Base-by-base conservation (phyloP, 345 rosid genomes). In the Lepidium sativum region DNA sequence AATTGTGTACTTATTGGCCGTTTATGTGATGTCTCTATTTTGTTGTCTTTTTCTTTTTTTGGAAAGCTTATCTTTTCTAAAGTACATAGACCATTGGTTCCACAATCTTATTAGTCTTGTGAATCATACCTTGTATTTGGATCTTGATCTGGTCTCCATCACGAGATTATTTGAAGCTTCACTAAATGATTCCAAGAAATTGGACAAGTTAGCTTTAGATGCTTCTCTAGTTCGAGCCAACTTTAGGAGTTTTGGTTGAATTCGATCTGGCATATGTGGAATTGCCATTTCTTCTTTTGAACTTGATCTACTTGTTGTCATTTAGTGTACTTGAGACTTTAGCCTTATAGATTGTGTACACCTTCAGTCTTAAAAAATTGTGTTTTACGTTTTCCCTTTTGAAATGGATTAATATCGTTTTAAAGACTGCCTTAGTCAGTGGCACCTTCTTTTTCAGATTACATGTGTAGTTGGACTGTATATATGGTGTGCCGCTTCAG, bases 401-500 rank as follows among this genome's bases (percentile, higher is more conserved):
- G 53, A 34, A 1, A 61, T 45, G 34, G 29, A 7, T 64, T 55
- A 50, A 43, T 47, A 48, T 63, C 6, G 3, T 47, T 31, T 48
- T 12, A 40, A 31, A 39, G 44, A 32, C 21, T 29, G 33, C 29
- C 14, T 45, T n/a, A 47, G n/a, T 15, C 0, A 51, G 16, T 59
- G 62, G 25, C 54, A n/a, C 34, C 32, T 51, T 45, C 16, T 60
- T 80, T 69, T 71, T 44, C 69, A 86, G 91, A 83, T 89, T 70
- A 70, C 76, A 13, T 82, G 89, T 67, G 90, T 75, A 76, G 82
- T 89, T 63, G 85, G 86, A 37, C 85, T 86, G 56, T 86, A 86
- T 70, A 79, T 86, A 54, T 89, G 91, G 94, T 86, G 89, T 70
- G 95, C 94, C 7, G 91, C 89, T 9, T 81, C 97, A n/a, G 91